Conservation (phyloP, 495 filamentous ascomycete species). For the Podospora anserina region DNA sequence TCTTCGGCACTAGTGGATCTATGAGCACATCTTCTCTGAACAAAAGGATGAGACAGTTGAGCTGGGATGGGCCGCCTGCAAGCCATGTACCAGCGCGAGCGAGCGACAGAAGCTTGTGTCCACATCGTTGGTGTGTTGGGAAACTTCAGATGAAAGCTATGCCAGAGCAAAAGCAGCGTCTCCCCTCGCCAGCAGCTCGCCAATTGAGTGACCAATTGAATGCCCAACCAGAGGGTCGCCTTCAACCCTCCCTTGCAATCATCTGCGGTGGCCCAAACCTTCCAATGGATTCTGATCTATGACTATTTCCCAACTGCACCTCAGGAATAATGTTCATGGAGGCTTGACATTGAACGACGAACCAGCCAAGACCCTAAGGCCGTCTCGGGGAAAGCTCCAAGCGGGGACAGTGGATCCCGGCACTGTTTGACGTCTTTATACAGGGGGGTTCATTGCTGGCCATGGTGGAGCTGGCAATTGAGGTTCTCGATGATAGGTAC, state of each 20-base stretch:
- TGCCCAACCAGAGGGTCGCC: too few species aligned
- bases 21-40: slow-evolving; percentile 18
- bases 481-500: too few species aligned
- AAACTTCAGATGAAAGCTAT: background rate
- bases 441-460: background rate
- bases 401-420: slow-evolving; percentile 6
- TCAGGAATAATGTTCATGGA: background rate
- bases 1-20: background rate
- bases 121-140: background rate
- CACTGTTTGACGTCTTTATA: background rate
- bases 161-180: background rate
- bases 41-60: slow-evolving; percentile 8
- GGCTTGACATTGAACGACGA: background rate
- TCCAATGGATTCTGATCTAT: too few species aligned
- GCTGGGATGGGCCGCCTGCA: background rate
- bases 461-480: background rate
- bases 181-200: background rate
- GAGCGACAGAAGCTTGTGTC: background rate
- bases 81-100: slow-evolving; percentile 14
- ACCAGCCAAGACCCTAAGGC: background rate
- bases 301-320: too few species aligned
- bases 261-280: too few species aligned
- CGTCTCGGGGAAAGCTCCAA: background rate
- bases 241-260: too few species aligned
- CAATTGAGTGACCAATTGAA: background rate